phyloP scores from a whole-genome alignment of 163 green algal genomes.

The Chloromonas sp. region DNA sequence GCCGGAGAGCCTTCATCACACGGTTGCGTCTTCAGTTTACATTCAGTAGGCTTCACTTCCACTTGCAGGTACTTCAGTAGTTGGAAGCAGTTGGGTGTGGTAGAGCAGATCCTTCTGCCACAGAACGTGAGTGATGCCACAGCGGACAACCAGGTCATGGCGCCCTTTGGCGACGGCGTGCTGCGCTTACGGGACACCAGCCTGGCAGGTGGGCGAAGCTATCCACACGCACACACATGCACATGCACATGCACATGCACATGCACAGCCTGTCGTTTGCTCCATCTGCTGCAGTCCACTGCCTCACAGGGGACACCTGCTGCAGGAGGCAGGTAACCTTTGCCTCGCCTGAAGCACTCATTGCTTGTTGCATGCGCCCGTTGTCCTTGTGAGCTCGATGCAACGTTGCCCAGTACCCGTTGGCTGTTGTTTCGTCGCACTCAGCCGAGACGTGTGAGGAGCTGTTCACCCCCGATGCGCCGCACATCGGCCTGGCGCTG shows the following conservation, averaged over 20 bases:
- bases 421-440: no score
- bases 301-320: no score
- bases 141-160: neutral
- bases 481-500: conserved; percentile 49
- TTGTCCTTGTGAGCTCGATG: no score
- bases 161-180: conserved; percentile 71
- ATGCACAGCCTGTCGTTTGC: no score
- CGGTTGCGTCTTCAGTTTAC: no score
- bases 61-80: conserved; percentile 66
- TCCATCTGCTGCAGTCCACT: no score
- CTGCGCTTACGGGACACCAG: conserved; percentile 49
- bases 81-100: conserved; percentile 66
- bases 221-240: conserved; percentile 63
- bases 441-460: conserved; percentile 91
- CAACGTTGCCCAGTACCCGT: no score
- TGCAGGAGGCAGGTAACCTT: no score
- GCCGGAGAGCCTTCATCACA: no score
- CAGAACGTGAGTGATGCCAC: conserved; percentile 24
- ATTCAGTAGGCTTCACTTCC: neutral
- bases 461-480: conserved; percentile 87
- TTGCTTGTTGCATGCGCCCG: no score
- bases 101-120: conserved; percentile 76
- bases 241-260: neutral
- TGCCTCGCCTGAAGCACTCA: no score
- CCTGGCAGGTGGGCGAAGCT: conserved; percentile 77